phyloP scores from a whole-genome alignment of 1,284 basidiomycete genomes.

The Lentinula novae-zelandiae region DNA sequence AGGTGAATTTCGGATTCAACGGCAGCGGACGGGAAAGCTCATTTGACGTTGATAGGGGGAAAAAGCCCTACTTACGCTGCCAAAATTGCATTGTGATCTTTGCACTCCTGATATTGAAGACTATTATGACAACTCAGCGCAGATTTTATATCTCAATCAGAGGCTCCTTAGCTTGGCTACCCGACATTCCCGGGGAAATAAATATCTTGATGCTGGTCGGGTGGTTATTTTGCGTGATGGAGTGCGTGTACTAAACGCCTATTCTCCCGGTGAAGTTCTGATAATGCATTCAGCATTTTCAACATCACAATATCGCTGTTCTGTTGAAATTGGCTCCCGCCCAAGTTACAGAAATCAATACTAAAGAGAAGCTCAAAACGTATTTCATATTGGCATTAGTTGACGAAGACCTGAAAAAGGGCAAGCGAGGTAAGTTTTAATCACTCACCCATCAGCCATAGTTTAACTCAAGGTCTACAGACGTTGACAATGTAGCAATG shows the following conservation, averaged over 20 bases:
- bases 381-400: constrained; percentile 81
- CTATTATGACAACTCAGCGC: constrained; percentile 76
- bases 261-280: not conserved
- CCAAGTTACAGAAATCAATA: constrained; percentile 40
- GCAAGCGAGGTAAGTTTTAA: constrained; percentile 44
- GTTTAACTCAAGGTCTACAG: constrained; percentile 32
- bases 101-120: constrained; percentile 70
- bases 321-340: constrained; percentile 70
- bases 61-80: constrained; percentile 62
- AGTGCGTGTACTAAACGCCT: constrained; percentile 42
- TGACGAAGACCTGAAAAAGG: constrained; percentile 54
- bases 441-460: not conserved
- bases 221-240: constrained; percentile 83
- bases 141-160: constrained; percentile 67
- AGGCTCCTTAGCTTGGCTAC: constrained; percentile 64
- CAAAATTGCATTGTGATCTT: constrained; percentile 65
- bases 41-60: constrained; percentile 58
- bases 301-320: constrained; percentile 65
- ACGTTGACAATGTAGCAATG: constrained; percentile 55
- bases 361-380: constrained; percentile 46
- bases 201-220: constrained; percentile 70
- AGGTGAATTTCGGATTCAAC: constrained; percentile 45
- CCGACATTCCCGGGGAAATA: constrained; percentile 62
- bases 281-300: constrained; percentile 65
- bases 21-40: not conserved